phyloP scores from a whole-genome alignment of 2,329 filamentous ascomycete genomes.

The Fusarium sp. region DNA sequence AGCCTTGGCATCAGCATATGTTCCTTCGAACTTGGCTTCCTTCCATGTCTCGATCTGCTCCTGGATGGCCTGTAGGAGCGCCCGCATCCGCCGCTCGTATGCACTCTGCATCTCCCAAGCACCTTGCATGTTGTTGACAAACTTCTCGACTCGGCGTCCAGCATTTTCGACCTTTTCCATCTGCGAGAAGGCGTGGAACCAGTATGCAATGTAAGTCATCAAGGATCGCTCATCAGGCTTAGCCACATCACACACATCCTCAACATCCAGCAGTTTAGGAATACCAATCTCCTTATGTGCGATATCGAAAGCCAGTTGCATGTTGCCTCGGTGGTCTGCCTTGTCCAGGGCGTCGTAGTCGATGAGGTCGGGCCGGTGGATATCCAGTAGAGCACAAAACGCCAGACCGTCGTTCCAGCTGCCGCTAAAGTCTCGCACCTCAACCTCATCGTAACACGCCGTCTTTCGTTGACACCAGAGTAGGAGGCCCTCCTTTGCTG shows the following conservation, averaged over 20 bases:
- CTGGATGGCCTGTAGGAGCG: conserved; percentile 81
- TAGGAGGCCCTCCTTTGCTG: conserved; percentile 93
- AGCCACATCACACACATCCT: conserved; percentile 96
- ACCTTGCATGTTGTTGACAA: conserved; percentile 98
- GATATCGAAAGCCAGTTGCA: conserved; percentile 98
- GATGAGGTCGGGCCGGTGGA: conserved; percentile 96
- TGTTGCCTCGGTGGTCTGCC: conserved; percentile 93
- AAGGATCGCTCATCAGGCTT: conserved; percentile 96
- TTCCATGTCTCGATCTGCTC: conserved; percentile 84
- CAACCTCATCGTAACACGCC: conserved; percentile 96
- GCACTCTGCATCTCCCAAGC: conserved; percentile 99
- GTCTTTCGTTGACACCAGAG: conserved; percentile 99
- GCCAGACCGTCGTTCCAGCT: conserved; percentile 99
- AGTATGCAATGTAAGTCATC: conserved; percentile 99
- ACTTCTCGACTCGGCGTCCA: conserved; percentile 95
- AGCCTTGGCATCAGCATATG: conserved; percentile 91
- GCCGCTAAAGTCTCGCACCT: conserved; percentile 92
- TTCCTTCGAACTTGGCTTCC: conserved; percentile 87
- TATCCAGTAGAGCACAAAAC: conserved; percentile 96
- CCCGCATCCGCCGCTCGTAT: conserved; percentile 92
- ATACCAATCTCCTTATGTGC: conserved; percentile 97
- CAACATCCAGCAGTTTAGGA: conserved; percentile 93
- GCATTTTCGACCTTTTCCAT: conserved; percentile 99
- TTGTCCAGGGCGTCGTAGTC: conserved; percentile 97
- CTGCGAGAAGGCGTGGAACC: conserved; percentile 99